Conservation (phyloP, 352 stramenopile genomes). For the Phytophthora pini region DNA sequence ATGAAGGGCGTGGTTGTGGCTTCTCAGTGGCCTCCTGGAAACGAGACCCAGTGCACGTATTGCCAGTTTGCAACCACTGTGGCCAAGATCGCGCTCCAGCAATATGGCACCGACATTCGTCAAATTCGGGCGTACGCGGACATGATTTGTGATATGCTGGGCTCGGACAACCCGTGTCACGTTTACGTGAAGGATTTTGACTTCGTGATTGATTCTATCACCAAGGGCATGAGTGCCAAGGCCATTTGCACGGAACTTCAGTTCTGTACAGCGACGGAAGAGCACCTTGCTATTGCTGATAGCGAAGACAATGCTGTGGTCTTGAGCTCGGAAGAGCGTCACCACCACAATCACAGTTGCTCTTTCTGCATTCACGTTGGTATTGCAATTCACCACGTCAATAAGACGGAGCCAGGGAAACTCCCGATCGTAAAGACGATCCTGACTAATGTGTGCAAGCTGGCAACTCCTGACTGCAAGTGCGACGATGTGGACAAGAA, state of each 20-base stretch:
- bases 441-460: conserved; percentile 53
- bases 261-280: conserved; percentile 45
- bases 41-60: conserved; percentile 62
- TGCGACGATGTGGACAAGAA: conserved; percentile 59
- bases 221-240: conserved; percentile 69
- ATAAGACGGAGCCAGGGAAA: conserved; percentile 46
- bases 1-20: conserved; percentile 41
- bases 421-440: conserved; percentile 53
- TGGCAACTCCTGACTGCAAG: conserved; percentile 47
- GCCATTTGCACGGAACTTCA: conserved; percentile 67
- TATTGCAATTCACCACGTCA: conserved; percentile 50
- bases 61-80: conserved; percentile 70
- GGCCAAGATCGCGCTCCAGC: conserved; percentile 61
- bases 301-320: conserved; percentile 17
- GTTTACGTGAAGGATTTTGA: conserved; percentile 75
- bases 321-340: conserved; percentile 12
- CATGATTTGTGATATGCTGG: conserved; percentile 80
- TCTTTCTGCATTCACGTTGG: conserved; percentile 62
- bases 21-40: conserved; percentile 37
- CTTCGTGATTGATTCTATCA: conserved; percentile 65
- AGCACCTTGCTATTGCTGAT: conserved; percentile 12
- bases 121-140: conserved; percentile 70
- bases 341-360: conserved; percentile 36
- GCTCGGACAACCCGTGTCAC: conserved; percentile 67
- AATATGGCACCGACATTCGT: conserved; percentile 60